Percentiles rank a stretch among this genome's conserved stretches.
Evolutionary conservation across 257 asterid genomes (phyloP).

Genomic region (Ilex aquifolium): DNA sequence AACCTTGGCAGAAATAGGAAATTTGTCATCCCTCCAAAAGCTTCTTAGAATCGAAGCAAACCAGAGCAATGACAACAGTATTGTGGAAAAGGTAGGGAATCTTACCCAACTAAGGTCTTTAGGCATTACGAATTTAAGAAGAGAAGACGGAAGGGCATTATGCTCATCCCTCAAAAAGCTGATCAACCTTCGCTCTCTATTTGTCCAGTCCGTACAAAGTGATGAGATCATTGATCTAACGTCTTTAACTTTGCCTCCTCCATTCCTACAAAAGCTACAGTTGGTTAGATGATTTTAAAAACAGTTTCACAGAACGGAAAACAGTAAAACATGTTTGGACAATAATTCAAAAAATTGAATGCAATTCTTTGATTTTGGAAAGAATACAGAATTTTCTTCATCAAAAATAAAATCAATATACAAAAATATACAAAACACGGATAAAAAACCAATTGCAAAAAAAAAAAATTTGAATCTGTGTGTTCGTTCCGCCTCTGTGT

Average conservation of each 20-base stretch:
- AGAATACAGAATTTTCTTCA: too few relatives aligned
- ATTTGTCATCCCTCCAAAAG: slow-evolving; percentile 6
- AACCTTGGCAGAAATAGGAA: slow-evolving; percentile 16
- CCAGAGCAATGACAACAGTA: too few relatives aligned
- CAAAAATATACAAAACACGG: too few relatives aligned
- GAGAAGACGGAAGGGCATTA: slow-evolving; percentile 19
- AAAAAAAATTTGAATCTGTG: too few relatives aligned
- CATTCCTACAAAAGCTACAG: slow-evolving; percentile 7
- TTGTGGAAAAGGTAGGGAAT: slow-evolving; percentile 18
- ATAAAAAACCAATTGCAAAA: too few relatives aligned
- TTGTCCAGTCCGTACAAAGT: slow-evolving; percentile 1
- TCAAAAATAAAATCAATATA: too few relatives aligned
- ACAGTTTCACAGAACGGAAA: too few relatives aligned
- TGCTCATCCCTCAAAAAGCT: slow-evolving; percentile 25
- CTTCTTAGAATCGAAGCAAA: neutral
- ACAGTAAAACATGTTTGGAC: too few relatives aligned
- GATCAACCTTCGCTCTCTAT: slow-evolving; percentile 10
- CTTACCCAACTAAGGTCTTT: slow-evolving; percentile 18
- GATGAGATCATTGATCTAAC: slow-evolving; percentile 18
- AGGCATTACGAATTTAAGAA: slow-evolving; percentile 19
- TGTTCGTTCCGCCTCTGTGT: too few relatives aligned
- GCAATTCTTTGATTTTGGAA: too few relatives aligned
- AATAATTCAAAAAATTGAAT: too few relatives aligned
- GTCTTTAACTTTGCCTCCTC: slow-evolving; percentile 8
- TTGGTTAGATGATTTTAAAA: neutral